Evolutionary conservation across 2,329 filamentous ascomycete species (phyloP), one percentile per base, ranked within the genome.

Genomic region (Ceratocystiopsis brevicomis): DNA sequence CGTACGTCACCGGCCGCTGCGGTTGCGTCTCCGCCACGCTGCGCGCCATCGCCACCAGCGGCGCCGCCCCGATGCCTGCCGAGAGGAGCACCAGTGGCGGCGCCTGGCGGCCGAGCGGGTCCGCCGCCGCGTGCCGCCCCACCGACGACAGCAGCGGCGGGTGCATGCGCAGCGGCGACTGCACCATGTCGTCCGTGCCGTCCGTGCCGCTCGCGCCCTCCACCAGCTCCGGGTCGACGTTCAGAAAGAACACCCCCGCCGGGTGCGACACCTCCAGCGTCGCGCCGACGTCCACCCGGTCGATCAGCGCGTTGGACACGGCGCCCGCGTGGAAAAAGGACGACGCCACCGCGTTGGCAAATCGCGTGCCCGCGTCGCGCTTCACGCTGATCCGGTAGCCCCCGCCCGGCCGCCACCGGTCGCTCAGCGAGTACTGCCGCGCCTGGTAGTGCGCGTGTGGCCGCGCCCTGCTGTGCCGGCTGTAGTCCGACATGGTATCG

Each of bases 351-450:
- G 61, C 55, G 40, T 57, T 59, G 46, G 56, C 52, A 44, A 56
- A 57, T 47, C 66, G 60, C 14, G 73, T 53, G 4, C 74, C 76
- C 2, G 61, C 56, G 53, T 84, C 78, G 46, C 67, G 71, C 66
- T 83, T 83, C 45, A 86, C 68, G 41, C 70, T 80, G 59, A 85
- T 77, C 30, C 81, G 72, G 58, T 81, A 81, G 43, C 36, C 39
- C 6, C 25, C 25, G 41, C 72, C 65, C 10, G 67, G 60, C 2
- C 63, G 63, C 2, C 76, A 78, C 41, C 71, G 66, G 49, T 83
- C 78, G 52, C 72, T 79, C 47, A 86, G 66, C 21, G 77, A 81
- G 60, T 84, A 86, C 57, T 85, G 81, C 32, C 80, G 66, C 16
- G 73, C 67, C 57, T 86, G 81, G 49, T 66, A 69, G 19, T 37